A percentile compares a stretch with the other conserved stretches of the same genome.
These are phyloP conservation scores for Neofusicoccum sp. DNA, from an alignment of 2,329 filamentous ascomycete species.

Conservation along the genomic window DNA sequence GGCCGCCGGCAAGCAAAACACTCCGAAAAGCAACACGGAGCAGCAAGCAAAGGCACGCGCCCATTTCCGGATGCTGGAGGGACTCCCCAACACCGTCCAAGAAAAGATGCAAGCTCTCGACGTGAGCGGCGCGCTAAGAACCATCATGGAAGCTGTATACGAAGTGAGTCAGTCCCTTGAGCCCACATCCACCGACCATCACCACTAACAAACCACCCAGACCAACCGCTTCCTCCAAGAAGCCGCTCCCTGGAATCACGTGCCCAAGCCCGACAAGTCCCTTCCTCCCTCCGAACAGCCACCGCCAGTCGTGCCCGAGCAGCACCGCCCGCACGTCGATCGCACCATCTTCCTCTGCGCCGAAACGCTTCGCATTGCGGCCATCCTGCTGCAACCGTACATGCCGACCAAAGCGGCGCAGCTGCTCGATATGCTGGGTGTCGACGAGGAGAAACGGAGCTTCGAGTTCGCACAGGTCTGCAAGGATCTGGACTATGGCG, in stretches of 20 bases:
- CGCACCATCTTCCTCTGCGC: slow-evolving; percentile 69
- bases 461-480: slow-evolving; percentile 65
- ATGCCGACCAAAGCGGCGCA: slow-evolving; percentile 77
- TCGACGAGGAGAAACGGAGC: slow-evolving; percentile 63
- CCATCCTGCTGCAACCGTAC: slow-evolving; percentile 86
- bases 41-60: slow-evolving; percentile 31
- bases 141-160: slow-evolving; percentile 65
- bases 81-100: slow-evolving; percentile 48
- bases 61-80: slow-evolving; percentile 27
- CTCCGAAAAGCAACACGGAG: slow-evolving; percentile 26
- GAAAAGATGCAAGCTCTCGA: slow-evolving; percentile 65
- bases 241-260: slow-evolving; percentile 68
- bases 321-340: slow-evolving; percentile 46
- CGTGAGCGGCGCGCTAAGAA: slow-evolving; percentile 65
- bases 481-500: slow-evolving; percentile 72
- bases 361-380: slow-evolving; percentile 77
- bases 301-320: background rate
- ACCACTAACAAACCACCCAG: slow-evolving; percentile 40
- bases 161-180: background rate
- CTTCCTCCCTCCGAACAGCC: background rate
- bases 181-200: background rate
- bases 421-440: slow-evolving; percentile 77
- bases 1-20: slow-evolving; percentile 30
- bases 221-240: slow-evolving; percentile 69
- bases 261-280: slow-evolving; percentile 23